Conservation (phyloP, 2,329 filamentous ascomycete species). For the Penicillium sp. region DNA sequence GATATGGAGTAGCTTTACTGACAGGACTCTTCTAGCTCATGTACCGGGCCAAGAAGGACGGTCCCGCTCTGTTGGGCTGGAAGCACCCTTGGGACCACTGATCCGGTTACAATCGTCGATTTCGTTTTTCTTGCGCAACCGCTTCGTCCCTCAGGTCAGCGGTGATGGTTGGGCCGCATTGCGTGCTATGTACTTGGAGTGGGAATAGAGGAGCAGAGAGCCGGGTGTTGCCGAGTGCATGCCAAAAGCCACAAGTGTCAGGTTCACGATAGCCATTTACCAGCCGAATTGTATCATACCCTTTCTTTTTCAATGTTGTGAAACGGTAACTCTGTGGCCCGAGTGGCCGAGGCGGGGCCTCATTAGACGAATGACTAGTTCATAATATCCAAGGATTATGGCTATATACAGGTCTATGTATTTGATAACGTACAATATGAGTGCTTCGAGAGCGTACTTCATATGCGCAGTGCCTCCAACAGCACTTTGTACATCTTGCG, state of each 20-base stretch:
- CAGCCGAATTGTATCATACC: conserved; percentile 26
- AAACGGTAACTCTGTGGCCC: background rate
- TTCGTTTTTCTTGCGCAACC: background rate
- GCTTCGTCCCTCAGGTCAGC: background rate
- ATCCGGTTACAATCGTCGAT: conserved; percentile 27
- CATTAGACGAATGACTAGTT: background rate
- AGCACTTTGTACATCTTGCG: conserved; percentile 87
- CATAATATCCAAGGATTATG: background rate
- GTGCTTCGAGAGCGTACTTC: background rate
- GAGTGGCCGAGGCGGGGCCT: background rate
- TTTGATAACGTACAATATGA: conserved; percentile 10
- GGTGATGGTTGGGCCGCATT: background rate
- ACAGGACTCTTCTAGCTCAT: conserved; percentile 64
- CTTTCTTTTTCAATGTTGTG: conserved; percentile 13
- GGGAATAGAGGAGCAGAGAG: background rate
- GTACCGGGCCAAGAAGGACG: conserved; percentile 96
- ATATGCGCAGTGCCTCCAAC: conserved; percentile 58
- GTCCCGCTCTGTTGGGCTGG: conserved; percentile 83
- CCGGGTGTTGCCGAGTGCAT: background rate
- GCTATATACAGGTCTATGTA: conserved; percentile 12
- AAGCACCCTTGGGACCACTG: conserved; percentile 97
- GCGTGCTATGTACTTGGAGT: conserved; percentile 1
- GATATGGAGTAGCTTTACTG: conserved; percentile 11
- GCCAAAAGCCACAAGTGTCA: background rate
- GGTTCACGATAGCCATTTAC: conserved; percentile 6